Evolutionary conservation across 352 stramenopile genomes (phyloP).

Genomic region (Globisporangium orthogonon): DNA sequence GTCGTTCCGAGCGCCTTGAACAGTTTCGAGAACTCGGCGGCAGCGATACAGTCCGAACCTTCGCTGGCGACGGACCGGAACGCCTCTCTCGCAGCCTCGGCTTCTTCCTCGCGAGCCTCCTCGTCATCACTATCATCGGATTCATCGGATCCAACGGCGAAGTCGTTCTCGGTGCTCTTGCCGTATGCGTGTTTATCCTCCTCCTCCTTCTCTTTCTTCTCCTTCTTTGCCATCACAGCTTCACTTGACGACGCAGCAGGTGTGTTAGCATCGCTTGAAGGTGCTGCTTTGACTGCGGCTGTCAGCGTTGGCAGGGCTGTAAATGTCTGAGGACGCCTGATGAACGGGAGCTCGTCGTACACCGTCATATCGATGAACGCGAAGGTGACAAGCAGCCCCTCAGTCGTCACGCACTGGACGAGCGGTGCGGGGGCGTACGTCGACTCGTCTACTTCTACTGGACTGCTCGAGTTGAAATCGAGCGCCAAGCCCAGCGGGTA

Average conservation of each 20-base stretch:
- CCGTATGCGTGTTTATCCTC: slow-evolving; percentile 34
- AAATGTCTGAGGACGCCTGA: slow-evolving; percentile 22
- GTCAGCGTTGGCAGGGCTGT: background rate
- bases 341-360: slow-evolving; percentile 39
- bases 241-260: background rate
- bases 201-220: slow-evolving; percentile 4
- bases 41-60: slow-evolving; percentile 22
- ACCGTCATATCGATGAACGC: slow-evolving; percentile 62
- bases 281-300: background rate
- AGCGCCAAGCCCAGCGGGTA: slow-evolving; percentile 51
- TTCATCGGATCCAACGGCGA: slow-evolving; percentile 27
- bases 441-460: slow-evolving; percentile 45
- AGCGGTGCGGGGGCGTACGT: slow-evolving; percentile 40
- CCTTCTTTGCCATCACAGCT: background rate
- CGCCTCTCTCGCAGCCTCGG: slow-evolving; percentile 31
- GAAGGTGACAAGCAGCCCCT: slow-evolving; percentile 62
- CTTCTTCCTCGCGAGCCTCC: slow-evolving; percentile 58
- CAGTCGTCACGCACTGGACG: slow-evolving; percentile 49
- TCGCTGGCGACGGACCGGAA: slow-evolving; percentile 34
- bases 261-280: background rate
- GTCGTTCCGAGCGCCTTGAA: slow-evolving; percentile 53
- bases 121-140: slow-evolving; percentile 56
- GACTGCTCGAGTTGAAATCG: slow-evolving; percentile 46
- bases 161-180: slow-evolving; percentile 59
- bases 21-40: slow-evolving; percentile 39